phyloP scores from a whole-genome alignment of 2,329 filamentous ascomycete species.

The Alternaria hordeiaustralica region DNA sequence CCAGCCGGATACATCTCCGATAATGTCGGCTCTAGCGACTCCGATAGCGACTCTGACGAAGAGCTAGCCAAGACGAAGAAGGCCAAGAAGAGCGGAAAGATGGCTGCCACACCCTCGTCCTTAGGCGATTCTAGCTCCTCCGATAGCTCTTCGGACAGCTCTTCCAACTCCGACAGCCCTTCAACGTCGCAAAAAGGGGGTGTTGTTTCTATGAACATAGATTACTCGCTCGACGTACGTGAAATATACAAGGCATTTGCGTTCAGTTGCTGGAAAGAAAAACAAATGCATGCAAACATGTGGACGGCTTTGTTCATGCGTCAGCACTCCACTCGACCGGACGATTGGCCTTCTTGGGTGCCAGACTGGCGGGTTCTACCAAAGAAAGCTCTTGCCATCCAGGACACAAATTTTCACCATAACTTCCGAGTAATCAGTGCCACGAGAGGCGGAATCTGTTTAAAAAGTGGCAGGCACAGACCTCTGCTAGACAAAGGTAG shows the following conservation, averaged over 20 bases:
- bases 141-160: slow-evolving; percentile 22
- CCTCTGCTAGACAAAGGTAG: no score
- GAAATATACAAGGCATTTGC: not conserved
- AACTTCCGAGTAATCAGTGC: not conserved
- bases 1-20: accelerated
- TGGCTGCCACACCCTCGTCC: slow-evolving; percentile 22
- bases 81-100: slow-evolving; percentile 24
- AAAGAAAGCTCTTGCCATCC: accelerated
- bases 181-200: not conserved
- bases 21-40: slow-evolving; percentile 26
- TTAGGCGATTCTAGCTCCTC: slow-evolving; percentile 30
- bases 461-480: not conserved
- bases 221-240: not conserved
- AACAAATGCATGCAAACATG: accelerated
- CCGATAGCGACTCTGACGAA: slow-evolving; percentile 33
- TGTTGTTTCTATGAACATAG: not conserved
- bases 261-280: not conserved
- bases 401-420: accelerated
- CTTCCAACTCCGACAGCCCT: slow-evolving; percentile 22
- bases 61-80: slow-evolving; percentile 19
- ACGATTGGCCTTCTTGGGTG: slow-evolving; percentile 4
- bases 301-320: not conserved
- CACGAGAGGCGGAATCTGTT: not conserved
- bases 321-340: not conserved
- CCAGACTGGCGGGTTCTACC: slow-evolving; percentile 3